phyloP scores from a whole-genome alignment of 148 eudicot genomes.

The Persicaria tinctoria region DNA sequence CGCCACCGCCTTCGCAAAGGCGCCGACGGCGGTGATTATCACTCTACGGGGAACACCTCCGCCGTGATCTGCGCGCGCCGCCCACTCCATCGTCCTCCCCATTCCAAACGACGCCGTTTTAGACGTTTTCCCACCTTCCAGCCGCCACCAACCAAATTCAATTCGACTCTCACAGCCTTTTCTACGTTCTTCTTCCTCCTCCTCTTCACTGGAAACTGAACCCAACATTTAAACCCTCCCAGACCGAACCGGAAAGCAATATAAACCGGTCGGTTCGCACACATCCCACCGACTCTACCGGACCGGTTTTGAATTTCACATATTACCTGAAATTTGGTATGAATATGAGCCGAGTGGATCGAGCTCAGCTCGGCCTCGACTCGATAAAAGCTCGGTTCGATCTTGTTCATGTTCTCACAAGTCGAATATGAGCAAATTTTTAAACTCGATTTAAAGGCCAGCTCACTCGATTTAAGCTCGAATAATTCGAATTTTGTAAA shows the following conservation, averaged over 20 bases:
- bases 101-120: conserved; percentile 9
- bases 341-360: no score
- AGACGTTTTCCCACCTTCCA: not conserved
- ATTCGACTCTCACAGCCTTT: not conserved
- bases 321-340: no score
- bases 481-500: no score
- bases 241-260: not conserved
- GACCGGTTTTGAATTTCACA: not conserved
- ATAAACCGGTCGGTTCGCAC: not conserved
- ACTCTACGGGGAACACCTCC: conserved; percentile 60
- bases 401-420: no score
- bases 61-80: conserved; percentile 61
- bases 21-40: conserved; percentile 42
- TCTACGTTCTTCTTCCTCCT: not conserved
- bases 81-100: conserved; percentile 67
- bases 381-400: no score
- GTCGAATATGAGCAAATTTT: no score
- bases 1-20: conserved; percentile 54
- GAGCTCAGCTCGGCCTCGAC: no score
- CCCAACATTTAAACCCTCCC: not conserved
- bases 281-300: not conserved
- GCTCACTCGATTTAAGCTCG: no score
- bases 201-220: not conserved
- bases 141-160: conserved; percentile 1
- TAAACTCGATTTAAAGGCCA: no score